phyloP scores from a whole-genome alignment of 2,329 filamentous ascomycete genomes.

The Pseudogymnoascus sp. region DNA sequence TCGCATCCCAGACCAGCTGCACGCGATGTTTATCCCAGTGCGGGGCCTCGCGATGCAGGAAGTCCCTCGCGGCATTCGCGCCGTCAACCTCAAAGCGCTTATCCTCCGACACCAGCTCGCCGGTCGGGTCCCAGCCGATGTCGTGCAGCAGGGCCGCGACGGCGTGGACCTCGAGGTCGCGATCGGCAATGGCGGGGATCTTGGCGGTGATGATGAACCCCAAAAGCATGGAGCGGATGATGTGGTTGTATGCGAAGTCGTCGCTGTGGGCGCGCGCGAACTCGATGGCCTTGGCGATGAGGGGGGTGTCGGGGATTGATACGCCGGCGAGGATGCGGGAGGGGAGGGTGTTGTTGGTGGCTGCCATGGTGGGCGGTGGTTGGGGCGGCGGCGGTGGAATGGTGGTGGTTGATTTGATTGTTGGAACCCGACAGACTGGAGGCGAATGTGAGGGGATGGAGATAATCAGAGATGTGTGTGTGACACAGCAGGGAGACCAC shows the following conservation, averaged over 20 bases:
- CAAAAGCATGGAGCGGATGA: conserved; percentile 31
- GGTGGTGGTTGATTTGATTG: not conserved
- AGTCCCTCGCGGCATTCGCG: conserved; percentile 36
- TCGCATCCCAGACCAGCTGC: conserved; percentile 42
- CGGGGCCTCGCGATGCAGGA: conserved; percentile 26
- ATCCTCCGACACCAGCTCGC: conserved; percentile 33
- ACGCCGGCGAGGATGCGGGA: conserved; percentile 26
- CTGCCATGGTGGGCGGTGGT: not conserved
- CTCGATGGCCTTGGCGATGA: conserved; percentile 30
- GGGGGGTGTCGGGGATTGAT: conserved; percentile 29
- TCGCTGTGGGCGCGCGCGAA: conserved; percentile 26
- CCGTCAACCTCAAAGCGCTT: conserved; percentile 45
- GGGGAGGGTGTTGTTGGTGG: not conserved
- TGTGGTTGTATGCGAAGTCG: conserved; percentile 32
- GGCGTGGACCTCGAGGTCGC: conserved; percentile 33
- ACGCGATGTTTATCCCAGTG: conserved; percentile 34
- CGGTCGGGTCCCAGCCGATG: conserved; percentile 34
- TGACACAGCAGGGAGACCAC: not conserved
- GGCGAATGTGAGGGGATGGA: not conserved
- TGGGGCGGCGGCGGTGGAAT: not conserved
- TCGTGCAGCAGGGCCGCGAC: conserved; percentile 37
- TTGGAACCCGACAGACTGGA: not conserved
- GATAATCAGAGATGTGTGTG: not conserved
- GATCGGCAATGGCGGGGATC: conserved; percentile 18
- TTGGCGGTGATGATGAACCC: conserved; percentile 30